Evolutionary conservation across 495 filamentous ascomycete species (phyloP), one percentile per base, ranked within the genome.

Genomic region (Penicillium subrubescens): DNA sequence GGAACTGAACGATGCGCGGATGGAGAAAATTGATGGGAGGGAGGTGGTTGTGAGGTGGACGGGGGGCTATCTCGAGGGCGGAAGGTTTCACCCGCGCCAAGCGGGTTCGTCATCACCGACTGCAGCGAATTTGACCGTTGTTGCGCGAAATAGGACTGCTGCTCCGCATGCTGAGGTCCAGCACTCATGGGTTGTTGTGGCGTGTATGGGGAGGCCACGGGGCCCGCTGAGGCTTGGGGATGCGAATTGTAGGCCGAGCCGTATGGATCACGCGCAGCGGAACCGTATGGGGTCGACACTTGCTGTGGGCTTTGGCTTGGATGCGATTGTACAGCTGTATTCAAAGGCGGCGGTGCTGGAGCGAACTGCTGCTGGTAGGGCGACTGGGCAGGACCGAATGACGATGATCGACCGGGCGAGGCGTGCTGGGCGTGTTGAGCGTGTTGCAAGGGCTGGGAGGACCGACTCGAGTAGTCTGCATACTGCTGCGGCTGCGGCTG

Each of bases 81-180:
- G 46, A 70, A 75, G 69, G 75, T 71, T 63, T 76, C 71, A 62
- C 65, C 65, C 74, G 76, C 64, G 64, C 73, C 58, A 60, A 72
- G 69, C 59, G 73, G 71, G 59, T 79, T 81, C 56, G 77, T 75
- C 57, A 79, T 69, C 52, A 80, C 75, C 21, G 77, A 81, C 61
- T 85, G 83, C 48, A 81, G 75, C 33, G 83, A 84, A 52, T 81
- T 80, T 39, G 81, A 79, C 35, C 79, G 79, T 62, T 78, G 79
- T 35, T 79, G 77, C 31, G 80, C 74, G 53, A 77, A 76, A 52
- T 79, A 79, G 4, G 78, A 77, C 51, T 71, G 73, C 60, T 80
- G 76, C 19, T 74, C 73, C 41, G 71, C 67, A 31, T 73, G 73
- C n/a, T 71, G 74, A 21, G 65, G 66, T 43, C 68, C 69, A 48